A percentile compares a stretch with the other conserved stretches of the same genome.
phyloP scores from a whole-genome alignment of 352 stramenopile species.

The Pythium apleroticum region DNA sequence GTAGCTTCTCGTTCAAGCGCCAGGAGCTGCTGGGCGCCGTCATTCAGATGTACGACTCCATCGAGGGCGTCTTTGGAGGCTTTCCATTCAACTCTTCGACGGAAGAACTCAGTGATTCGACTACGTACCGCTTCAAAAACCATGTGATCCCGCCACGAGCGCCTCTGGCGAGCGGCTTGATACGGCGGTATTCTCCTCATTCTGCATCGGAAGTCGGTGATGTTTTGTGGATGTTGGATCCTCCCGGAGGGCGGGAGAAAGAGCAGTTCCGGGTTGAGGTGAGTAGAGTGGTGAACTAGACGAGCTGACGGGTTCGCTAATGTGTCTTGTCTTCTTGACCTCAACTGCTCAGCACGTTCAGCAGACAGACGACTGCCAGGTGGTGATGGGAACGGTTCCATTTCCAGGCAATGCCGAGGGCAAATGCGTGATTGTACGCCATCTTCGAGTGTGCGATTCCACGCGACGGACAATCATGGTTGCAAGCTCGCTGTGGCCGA shows the following conservation, averaged over 20 bases:
- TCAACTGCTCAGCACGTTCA: background rate
- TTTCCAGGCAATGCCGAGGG: background rate
- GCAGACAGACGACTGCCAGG: background rate
- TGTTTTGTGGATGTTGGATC: background rate
- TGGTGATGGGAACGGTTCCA: background rate
- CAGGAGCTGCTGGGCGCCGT: background rate
- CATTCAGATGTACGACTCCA: background rate
- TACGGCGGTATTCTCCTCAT: background rate
- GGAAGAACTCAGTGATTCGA: background rate
- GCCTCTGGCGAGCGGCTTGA: background rate
- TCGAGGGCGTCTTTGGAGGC: background rate
- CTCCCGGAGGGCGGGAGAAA: background rate
- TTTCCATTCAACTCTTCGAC: background rate
- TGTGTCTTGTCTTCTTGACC: no score
- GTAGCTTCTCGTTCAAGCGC: background rate
- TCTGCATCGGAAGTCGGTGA: background rate
- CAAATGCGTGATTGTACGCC: background rate
- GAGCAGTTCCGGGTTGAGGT: background rate
- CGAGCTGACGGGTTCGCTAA: no score
- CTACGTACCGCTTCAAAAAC: background rate
- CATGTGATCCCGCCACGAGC: background rate
- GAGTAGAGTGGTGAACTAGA: background rate
- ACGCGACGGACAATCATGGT: background rate
- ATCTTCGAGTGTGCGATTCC: background rate
- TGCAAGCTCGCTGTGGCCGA: background rate